Conservation (phyloP, 176 grass and related monocot genomes). For the Dactylis glomerata region DNA sequence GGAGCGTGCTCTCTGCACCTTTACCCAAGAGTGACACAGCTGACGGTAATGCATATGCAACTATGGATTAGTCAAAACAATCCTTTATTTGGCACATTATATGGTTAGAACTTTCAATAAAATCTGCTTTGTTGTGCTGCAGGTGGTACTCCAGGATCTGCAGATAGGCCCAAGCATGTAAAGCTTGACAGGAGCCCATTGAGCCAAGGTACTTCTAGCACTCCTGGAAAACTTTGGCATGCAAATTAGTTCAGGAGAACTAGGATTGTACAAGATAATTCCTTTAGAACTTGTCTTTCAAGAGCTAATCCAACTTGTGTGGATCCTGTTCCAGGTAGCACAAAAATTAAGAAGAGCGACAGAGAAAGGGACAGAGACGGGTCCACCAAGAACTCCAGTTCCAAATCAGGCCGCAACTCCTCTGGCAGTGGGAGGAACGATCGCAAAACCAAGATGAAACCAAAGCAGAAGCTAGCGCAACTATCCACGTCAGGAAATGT, state of each 20-base stretch:
- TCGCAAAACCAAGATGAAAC: conserved; percentile 68
- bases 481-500: conserved; percentile 63
- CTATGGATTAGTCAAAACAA: neutral
- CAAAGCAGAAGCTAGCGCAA: conserved; percentile 75
- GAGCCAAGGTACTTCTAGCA: conserved; percentile 42
- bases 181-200: conserved; percentile 56
- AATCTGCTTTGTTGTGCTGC: conserved; percentile 12
- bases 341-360: conserved; percentile 67
- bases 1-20: conserved; percentile 44
- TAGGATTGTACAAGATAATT: conserved; percentile 39
- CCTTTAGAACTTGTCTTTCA: conserved; percentile 23
- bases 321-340: conserved; percentile 29
- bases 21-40: conserved; percentile 35
- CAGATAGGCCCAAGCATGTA: conserved; percentile 34
- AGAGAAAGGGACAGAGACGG: conserved; percentile 53
- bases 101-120: neutral
- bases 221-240: conserved; percentile 30
- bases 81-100: neutral
- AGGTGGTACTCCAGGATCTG: conserved; percentile 23
- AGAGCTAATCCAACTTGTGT: conserved; percentile 2
- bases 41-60: conserved; percentile 39
- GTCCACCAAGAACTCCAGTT: conserved; percentile 40
- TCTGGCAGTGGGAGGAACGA: conserved; percentile 53
- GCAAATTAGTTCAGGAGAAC: conserved; percentile 16
- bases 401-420: conserved; percentile 54